Base-by-base conservation (phyloP, 108 stramenopile species). In the Cyclotella cryptica region DNA sequence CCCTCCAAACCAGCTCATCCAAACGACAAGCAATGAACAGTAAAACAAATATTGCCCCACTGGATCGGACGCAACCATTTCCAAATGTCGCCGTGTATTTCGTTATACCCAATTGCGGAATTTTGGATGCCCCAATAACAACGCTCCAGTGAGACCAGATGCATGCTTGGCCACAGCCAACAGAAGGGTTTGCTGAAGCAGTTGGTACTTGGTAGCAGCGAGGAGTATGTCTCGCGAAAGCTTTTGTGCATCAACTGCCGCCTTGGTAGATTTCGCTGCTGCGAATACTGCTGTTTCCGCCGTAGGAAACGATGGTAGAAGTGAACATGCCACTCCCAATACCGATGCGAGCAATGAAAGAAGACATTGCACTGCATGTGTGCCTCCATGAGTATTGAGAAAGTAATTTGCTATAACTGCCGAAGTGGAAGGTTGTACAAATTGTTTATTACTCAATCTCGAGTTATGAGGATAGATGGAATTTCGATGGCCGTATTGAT, bases 11-110 rank as follows among this genome's bases (percentile, higher is more conserved):
- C 59, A 49, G n/a, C 72, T 52, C 74, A 91, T 71, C 94, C 94
- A 95, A 28, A 90, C 66, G 30, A 88, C 65, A 46, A 95, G 17
- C 18, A 91, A 64, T 0, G 94, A 88, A 62, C 86, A 85, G 52
- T 89, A 92, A 72, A 92, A 93, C 27, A 93, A 83, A 76, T 95
- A 95, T 43, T 92, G 92, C 22, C 89, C 88, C 13, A 95, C 82
- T 15, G 94, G 94, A 81, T 95, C 94, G 4, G 46, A 57, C 4
- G 84, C 90, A 35, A 95, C 64, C 10, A 63, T 12, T 71, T 93
- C 87, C 78, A 95, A 80, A 74, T 87, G 81, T 47, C 42, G 21
- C 24, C 92, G 83, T 44, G 89, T 78, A 57, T 88, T 58, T n/a
- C 80, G 64, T 49, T 49, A 91, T 47, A 3, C 92, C 92, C 39